Percentiles rank a stretch among this genome's conserved stretches.
Evolutionary conservation across 148 eudicot genomes (phyloP).

Genomic region (Nepenthes mirabilis): DNA sequence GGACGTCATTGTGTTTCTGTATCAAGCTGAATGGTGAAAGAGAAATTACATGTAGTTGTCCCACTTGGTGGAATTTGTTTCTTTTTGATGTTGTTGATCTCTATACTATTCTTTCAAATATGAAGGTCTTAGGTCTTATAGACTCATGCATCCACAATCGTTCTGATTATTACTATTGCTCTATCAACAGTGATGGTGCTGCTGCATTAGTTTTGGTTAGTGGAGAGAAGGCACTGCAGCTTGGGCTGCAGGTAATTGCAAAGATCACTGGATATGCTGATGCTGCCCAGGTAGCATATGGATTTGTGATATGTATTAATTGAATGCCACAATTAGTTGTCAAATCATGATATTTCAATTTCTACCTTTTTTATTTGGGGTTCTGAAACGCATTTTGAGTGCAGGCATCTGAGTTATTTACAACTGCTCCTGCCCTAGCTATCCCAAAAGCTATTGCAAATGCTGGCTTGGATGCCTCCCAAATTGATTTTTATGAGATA

Average conservation of each 20-base stretch:
- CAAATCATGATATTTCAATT: not conserved
- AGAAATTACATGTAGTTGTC: not conserved
- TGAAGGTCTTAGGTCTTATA: not conserved
- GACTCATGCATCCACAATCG: not conserved
- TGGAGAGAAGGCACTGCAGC: conserved; percentile 78
- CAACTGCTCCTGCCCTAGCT: conserved; percentile 88
- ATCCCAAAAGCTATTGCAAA: conserved; percentile 90
- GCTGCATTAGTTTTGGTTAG: conserved; percentile 95
- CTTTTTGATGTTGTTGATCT: not conserved
- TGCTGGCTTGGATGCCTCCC: conserved; percentile 76
- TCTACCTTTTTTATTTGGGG: conserved; percentile 1
- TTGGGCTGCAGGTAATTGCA: conserved; percentile 76
- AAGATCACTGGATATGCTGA: conserved; percentile 90
- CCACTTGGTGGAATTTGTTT: no score
- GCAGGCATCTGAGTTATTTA: conserved; percentile 87
- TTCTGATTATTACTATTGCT: conserved; percentile 4
- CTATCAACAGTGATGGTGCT: conserved; percentile 72
- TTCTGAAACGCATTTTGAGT: conserved; percentile 1
- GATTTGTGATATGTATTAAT: not conserved
- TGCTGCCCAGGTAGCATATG: conserved; percentile 72
- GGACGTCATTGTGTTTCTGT: no score
- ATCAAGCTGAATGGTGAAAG: not conserved
- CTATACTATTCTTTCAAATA: no score
- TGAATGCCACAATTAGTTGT: no score
- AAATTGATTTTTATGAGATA: conserved; percentile 85